Conservation (phyloP, 139 green algal species). For the Micractinium conductrix region DNA sequence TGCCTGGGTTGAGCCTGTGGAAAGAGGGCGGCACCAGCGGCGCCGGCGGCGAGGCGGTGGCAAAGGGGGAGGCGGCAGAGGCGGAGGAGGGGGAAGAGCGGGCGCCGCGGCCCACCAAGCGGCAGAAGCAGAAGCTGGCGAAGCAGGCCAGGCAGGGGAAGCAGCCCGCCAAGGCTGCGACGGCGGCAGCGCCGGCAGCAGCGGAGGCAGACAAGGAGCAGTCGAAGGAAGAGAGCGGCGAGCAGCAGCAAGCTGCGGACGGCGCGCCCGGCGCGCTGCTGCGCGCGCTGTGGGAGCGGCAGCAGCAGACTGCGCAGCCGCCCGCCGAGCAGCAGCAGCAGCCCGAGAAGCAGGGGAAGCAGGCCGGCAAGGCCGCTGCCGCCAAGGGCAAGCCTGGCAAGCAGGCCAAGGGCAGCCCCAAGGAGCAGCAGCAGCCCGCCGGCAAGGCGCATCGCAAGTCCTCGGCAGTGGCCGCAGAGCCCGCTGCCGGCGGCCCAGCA, state of each 20-base stretch:
- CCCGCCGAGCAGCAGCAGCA: not conserved
- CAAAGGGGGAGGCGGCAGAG: not conserved
- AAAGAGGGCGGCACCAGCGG: not conserved
- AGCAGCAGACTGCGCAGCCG: not conserved
- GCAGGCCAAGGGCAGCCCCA: not conserved
- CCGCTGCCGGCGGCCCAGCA: no score
- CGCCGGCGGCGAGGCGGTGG: not conserved
- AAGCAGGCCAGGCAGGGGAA: not conserved
- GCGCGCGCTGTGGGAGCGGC: slow-evolving; percentile 9
- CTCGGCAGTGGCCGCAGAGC: no score
- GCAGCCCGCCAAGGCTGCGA: not conserved
- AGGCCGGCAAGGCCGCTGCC: not conserved
- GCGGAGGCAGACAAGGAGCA: not conserved
- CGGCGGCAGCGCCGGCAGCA: not conserved
- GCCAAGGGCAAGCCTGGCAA: not conserved
- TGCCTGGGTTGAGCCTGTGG: slow-evolving; percentile 5
- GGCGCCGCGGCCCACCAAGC: not conserved
- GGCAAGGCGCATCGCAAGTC: not conserved
- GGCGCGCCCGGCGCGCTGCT: not conserved
- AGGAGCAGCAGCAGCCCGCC: slow-evolving; percentile 1
- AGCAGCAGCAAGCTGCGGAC: not conserved
- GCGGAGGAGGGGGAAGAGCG: not conserved
- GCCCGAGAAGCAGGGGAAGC: not conserved
- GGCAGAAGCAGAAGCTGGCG: not conserved
- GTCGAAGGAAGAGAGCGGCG: not conserved